These are phyloP conservation scores for Themeda triandra DNA, from an alignment of 176 grass and related monocot genomes.

Conservation along the genomic window DNA sequence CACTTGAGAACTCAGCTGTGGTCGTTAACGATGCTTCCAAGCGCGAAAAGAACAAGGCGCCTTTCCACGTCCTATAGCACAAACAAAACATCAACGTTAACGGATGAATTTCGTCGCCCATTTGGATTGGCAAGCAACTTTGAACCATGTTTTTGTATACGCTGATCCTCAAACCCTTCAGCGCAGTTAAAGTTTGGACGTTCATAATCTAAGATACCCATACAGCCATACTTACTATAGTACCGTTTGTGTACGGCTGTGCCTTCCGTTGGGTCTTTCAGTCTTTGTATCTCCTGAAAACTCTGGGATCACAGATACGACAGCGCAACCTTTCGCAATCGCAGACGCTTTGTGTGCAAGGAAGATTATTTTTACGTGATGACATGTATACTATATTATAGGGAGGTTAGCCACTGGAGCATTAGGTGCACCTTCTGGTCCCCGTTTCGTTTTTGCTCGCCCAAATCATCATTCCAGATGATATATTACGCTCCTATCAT, in stretches of 20 bases:
- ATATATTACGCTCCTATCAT: background rate
- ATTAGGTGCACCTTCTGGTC: slow-evolving; percentile 38
- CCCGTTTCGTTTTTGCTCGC: background rate
- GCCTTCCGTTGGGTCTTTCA: background rate
- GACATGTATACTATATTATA: background rate
- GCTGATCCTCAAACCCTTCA: background rate
- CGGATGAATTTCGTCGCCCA: background rate
- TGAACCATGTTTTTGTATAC: background rate
- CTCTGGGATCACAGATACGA: background rate
- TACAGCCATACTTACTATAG: too few relatives aligned
- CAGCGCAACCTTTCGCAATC: background rate
- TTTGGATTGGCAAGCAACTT: background rate
- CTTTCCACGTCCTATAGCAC: background rate
- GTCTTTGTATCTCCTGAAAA: background rate
- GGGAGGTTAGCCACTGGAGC: background rate
- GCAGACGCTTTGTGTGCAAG: slow-evolving; percentile 38
- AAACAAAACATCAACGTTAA: background rate
- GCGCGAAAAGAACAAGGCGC: background rate
- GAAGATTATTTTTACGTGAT: slow-evolving; percentile 8
- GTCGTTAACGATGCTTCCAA: background rate
- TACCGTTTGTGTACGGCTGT: too few relatives aligned
- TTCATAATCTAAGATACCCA: background rate
- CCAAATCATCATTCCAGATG: slow-evolving; percentile 4
- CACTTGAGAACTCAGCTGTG: background rate
- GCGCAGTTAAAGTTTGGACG: background rate